Evolutionary conservation across 495 filamentous ascomycete species (phyloP).

Genomic region (Talaromyces nanjingensis): DNA sequence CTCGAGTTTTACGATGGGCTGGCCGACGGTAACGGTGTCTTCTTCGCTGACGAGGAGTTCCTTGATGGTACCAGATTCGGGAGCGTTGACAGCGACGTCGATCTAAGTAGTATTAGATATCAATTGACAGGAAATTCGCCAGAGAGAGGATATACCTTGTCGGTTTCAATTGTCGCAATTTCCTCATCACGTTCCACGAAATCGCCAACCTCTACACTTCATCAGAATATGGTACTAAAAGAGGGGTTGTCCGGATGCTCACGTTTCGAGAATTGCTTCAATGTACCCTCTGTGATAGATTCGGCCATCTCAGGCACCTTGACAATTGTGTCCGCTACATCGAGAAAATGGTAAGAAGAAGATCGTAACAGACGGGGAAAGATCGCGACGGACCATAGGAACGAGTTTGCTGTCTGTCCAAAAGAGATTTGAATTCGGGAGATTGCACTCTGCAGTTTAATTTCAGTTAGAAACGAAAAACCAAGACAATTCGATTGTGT

Average conservation of each 20-base stretch:
- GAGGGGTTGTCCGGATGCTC: slow-evolving; percentile 16
- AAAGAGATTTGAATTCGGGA: slow-evolving; percentile 1
- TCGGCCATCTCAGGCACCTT: slow-evolving; percentile 98
- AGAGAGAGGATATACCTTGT: slow-evolving; percentile 62
- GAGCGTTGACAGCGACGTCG: slow-evolving; percentile 91
- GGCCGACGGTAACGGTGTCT: slow-evolving; percentile 91
- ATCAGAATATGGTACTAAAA: slow-evolving; percentile 12
- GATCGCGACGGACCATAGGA: slow-evolving; percentile 5
- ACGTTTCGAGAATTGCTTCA: slow-evolving; percentile 94
- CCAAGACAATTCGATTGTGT: neutral
- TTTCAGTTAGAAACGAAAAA: neutral
- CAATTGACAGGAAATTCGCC: neutral
- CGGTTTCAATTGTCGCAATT: slow-evolving; percentile 99
- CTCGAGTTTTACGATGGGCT: slow-evolving; percentile 82
- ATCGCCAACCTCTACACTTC: slow-evolving; percentile 66
- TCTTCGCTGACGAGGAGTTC: slow-evolving; percentile 91
- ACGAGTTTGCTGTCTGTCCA: slow-evolving; percentile 1
- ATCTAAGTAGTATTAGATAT: slow-evolving; percentile 50
- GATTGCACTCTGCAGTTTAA: neutral
- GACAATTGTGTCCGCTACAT: slow-evolving; percentile 67
- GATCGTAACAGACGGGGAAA: neutral
- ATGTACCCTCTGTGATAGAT: slow-evolving; percentile 94
- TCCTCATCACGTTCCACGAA: slow-evolving; percentile 94
- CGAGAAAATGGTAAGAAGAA: neutral
- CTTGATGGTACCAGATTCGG: slow-evolving; percentile 83